These are phyloP conservation scores for Gloeostereum incarnatum DNA, from an alignment of 768 basidiomycete genomes.

Conservation along the genomic window DNA sequence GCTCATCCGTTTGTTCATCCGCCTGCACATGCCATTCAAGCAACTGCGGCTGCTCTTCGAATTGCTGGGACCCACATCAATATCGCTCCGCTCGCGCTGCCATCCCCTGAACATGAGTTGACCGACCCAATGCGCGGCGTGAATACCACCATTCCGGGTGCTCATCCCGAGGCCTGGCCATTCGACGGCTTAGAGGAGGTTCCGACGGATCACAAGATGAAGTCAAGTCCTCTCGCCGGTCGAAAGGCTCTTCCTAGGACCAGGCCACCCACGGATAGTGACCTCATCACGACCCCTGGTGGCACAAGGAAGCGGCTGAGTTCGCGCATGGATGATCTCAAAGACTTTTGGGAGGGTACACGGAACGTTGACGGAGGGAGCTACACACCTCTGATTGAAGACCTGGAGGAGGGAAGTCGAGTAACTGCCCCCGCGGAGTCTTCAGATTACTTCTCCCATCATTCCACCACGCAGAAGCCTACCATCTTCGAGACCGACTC, in stretches of 20 bases:
- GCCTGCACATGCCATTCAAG: slow-evolving; percentile 9
- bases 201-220: background rate
- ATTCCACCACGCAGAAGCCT: too few species aligned
- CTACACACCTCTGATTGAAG: too few species aligned
- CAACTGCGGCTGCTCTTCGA: slow-evolving; percentile 65
- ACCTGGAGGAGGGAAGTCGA: too few species aligned
- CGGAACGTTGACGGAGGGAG: slow-evolving; percentile 30
- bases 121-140: slow-evolving; percentile 83
- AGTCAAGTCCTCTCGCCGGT: background rate
- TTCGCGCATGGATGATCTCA: slow-evolving; percentile 20
- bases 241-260: background rate
- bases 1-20: slow-evolving; percentile 1
- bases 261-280: slow-evolving; percentile 1
- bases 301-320: slow-evolving; percentile 15
- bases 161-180: slow-evolving; percentile 26
- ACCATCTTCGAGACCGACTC: too few species aligned
- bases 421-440: background rate
- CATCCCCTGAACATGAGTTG: slow-evolving; percentile 87
- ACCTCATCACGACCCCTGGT: slow-evolving; percentile 20
- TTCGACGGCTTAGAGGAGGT: background rate
- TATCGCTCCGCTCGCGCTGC: slow-evolving; percentile 79
- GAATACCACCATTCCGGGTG: slow-evolving; percentile 55
- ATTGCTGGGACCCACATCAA: slow-evolving; percentile 79
- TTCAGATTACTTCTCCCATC: slow-evolving; percentile 1
- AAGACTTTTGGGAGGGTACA: slow-evolving; percentile 48